These are phyloP conservation scores for Parathielavia hyrcaniae DNA, from an alignment of 495 filamentous ascomycete species.

Conservation along the genomic window DNA sequence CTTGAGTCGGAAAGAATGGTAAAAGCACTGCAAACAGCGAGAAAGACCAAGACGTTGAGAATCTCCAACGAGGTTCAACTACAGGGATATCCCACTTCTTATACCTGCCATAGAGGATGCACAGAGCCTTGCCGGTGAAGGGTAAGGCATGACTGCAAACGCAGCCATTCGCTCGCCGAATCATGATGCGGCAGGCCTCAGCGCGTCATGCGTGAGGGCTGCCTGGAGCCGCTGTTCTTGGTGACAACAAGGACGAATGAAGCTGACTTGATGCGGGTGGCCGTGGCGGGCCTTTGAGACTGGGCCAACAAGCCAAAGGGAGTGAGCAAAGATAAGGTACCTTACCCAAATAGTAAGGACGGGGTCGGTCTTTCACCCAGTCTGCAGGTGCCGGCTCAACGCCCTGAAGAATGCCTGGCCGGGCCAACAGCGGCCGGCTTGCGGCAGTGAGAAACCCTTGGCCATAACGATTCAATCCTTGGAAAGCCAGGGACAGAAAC, in stretches of 20 bases:
- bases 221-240: neutral
- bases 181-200: slow-evolving; percentile 11
- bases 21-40: neutral
- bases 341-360: too few relatives aligned
- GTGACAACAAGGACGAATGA: neutral
- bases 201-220: slow-evolving; percentile 7
- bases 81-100: neutral
- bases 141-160: neutral
- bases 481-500: too few relatives aligned
- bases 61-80: neutral
- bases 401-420: too few relatives aligned
- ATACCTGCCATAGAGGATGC: neutral
- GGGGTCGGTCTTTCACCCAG: too few relatives aligned
- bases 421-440: too few relatives aligned
- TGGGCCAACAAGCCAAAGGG: neutral
- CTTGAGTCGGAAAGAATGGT: too few relatives aligned
- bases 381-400: too few relatives aligned
- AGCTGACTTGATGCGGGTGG: neutral
- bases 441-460: too few relatives aligned
- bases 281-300: neutral
- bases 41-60: neutral
- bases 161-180: neutral
- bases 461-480: too few relatives aligned
- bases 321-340: too few relatives aligned
- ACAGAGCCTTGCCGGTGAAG: neutral